phyloP scores from a whole-genome alignment of 1,284 basidiomycete genomes.

The Cryptococcus sp. region DNA sequence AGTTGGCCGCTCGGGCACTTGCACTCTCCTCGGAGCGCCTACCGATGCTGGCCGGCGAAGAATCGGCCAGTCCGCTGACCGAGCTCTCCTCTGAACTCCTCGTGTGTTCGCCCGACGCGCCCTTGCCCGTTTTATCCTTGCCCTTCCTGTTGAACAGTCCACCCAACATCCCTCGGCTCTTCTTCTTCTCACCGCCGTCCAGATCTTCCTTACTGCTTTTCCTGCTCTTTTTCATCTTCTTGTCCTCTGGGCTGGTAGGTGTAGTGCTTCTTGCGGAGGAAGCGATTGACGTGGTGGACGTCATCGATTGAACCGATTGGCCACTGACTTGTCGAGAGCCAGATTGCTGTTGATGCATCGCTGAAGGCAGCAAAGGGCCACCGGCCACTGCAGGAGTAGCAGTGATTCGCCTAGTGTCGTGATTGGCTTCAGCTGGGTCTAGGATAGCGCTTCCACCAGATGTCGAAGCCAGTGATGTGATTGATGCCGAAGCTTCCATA shows the following conservation, averaged over 20 bases:
- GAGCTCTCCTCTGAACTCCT: slow-evolving; percentile 41
- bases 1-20: not conserved
- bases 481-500: slow-evolving; percentile 10
- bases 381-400: slow-evolving; percentile 73
- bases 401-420: slow-evolving; percentile 71
- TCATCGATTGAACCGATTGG: slow-evolving; percentile 29
- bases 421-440: slow-evolving; percentile 47
- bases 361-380: slow-evolving; percentile 55
- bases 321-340: slow-evolving; percentile 32
- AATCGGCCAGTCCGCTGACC: slow-evolving; percentile 21
- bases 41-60: slow-evolving; percentile 24
- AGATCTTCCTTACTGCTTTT: slow-evolving; percentile 31
- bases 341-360: slow-evolving; percentile 35
- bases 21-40: slow-evolving; percentile 21
- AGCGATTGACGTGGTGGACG: slow-evolving; percentile 26
- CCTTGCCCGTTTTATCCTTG: slow-evolving; percentile 70
- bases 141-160: slow-evolving; percentile 68
- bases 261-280: slow-evolving; percentile 25
- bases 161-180: slow-evolving; percentile 56
- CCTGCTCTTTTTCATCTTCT: slow-evolving; percentile 34
- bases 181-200: slow-evolving; percentile 38
- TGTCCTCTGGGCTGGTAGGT: slow-evolving; percentile 31
- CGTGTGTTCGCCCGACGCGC: slow-evolving; percentile 46
- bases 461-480: slow-evolving; percentile 21
- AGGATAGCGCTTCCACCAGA: slow-evolving; percentile 20